phyloP scores from a whole-genome alignment of 225 moss, liverwort and hornwort genomes.

The Anthoceros angustus region DNA sequence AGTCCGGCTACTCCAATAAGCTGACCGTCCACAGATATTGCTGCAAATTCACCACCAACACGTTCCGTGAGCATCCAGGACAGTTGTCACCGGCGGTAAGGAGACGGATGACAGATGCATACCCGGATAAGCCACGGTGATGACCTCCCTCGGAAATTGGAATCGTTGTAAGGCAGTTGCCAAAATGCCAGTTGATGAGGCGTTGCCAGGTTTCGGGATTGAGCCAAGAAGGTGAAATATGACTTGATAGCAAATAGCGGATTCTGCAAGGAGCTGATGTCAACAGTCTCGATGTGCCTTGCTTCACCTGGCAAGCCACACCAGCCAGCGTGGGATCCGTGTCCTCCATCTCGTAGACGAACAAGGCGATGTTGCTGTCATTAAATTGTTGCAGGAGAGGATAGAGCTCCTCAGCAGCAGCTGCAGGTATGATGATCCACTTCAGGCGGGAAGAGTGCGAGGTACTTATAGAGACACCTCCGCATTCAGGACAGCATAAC shows the following conservation, averaged over 20 bases:
- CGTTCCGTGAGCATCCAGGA: neutral
- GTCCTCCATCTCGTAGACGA: conserved; percentile 16
- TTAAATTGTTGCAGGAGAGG: neutral
- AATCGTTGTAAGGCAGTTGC: conserved; percentile 18
- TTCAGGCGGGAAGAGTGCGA: neutral
- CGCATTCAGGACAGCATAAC: neutral
- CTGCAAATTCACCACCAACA: conserved; percentile 8
- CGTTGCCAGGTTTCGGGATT: conserved; percentile 6
- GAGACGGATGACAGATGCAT: neutral
- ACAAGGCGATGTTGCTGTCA: neutral
- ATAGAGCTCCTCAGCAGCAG: conserved; percentile 8
- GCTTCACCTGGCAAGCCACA: conserved; percentile 12
- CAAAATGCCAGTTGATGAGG: conserved; percentile 12
- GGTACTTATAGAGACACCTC: neutral
- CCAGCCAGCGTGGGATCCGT: conserved; percentile 2
- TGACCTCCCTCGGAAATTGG: conserved; percentile 19
- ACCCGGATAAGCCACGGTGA: conserved; percentile 30
- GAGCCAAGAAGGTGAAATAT: conserved; percentile 27
- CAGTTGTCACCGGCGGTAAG: neutral
- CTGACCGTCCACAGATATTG: conserved; percentile 14
- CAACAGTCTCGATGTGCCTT: no score
- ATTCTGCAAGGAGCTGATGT: conserved; percentile 10
- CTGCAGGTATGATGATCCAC: neutral
- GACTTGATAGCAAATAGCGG: conserved; percentile 19
- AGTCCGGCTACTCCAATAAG: conserved; percentile 31